Evolutionary conservation across 2,329 filamentous ascomycete species (phyloP).

Genomic region (Diaporthe capsici): DNA sequence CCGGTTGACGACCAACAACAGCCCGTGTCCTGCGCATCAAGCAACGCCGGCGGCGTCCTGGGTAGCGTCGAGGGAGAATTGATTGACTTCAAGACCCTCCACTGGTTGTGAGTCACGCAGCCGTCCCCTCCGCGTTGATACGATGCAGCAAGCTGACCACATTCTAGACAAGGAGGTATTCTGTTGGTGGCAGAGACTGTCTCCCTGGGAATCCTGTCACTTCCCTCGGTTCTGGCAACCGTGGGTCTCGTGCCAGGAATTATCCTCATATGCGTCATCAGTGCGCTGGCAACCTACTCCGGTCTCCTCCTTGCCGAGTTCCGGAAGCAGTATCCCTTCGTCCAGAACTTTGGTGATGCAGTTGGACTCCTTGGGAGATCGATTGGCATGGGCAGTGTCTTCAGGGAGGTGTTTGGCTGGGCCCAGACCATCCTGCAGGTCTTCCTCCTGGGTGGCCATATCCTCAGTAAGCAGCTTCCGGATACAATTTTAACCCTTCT

Average conservation of each 20-base stretch:
- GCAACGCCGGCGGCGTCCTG: neutral
- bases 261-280: conserved; percentile 14
- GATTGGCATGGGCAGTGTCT: conserved; percentile 57
- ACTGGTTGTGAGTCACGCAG: conserved; percentile 7
- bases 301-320: conserved; percentile 28
- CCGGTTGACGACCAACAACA: neutral
- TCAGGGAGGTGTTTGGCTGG: conserved; percentile 63
- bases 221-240: conserved; percentile 30
- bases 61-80: conserved; percentile 18
- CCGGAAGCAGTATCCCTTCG: conserved; percentile 41
- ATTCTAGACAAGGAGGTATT: conserved; percentile 16
- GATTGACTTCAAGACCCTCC: conserved; percentile 27
- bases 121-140: neutral
- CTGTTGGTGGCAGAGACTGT: conserved; percentile 24
- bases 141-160: neutral
- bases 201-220: conserved; percentile 18
- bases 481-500: no score
- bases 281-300: conserved; percentile 16
- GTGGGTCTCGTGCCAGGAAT: conserved; percentile 25
- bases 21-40: neutral
- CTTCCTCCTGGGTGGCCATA: conserved; percentile 72
- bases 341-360: conserved; percentile 70
- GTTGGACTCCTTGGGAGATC: conserved; percentile 59
- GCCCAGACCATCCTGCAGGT: conserved; percentile 66
- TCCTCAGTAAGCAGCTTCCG: no score